Conservation (phyloP, 2,329 filamentous ascomycete species). For the Apiospora arundinis region DNA sequence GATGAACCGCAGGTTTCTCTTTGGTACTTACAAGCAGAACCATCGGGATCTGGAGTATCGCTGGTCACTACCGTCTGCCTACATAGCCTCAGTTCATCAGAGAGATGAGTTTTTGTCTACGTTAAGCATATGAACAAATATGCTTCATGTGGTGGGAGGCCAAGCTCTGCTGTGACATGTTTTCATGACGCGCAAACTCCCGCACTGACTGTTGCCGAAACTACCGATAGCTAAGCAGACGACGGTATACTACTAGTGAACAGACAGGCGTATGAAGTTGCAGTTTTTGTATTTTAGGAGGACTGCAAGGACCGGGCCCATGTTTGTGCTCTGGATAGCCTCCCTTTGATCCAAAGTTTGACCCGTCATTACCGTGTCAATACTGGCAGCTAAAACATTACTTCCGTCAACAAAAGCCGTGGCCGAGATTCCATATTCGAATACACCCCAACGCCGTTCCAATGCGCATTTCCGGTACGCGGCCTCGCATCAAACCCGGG, state of each 20-base stretch:
- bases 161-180: background rate
- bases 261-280: background rate
- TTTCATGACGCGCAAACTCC: background rate
- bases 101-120: background rate
- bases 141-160: background rate
- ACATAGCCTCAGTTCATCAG: too few relatives aligned
- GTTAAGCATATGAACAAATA: background rate
- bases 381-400: constrained; percentile 13
- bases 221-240: background rate
- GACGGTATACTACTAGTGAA: background rate
- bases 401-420: background rate
- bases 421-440: background rate
- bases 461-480: background rate
- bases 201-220: constrained; percentile 2
- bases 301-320: background rate
- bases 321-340: background rate
- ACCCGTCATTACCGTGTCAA: background rate
- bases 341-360: background rate
- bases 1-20: background rate
- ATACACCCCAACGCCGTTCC: background rate
- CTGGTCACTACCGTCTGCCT: background rate
- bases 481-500: background rate
- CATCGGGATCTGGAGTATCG: background rate
- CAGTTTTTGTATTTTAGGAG: constrained; percentile 6
- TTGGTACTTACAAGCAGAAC: too few relatives aligned